A percentile compares a stretch with the other conserved stretches of the same genome.
Conservation (phyloP, 148 eudicot genomes). For the Chenopodium quinoa region DNA sequence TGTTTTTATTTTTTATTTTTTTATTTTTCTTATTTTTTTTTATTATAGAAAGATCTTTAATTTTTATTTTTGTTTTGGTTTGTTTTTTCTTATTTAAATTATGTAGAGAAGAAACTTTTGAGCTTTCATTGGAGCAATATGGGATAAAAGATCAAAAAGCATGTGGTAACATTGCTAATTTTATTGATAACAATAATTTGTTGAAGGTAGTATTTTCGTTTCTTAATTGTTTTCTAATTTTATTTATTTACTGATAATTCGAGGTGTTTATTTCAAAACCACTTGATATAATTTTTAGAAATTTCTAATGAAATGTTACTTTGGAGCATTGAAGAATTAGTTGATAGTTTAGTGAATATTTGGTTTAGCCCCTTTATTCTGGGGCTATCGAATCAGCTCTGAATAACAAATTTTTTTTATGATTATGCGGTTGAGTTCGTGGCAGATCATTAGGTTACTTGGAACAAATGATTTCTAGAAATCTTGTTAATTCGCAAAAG, state of each 20-base stretch:
- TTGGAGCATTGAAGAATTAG: not conserved
- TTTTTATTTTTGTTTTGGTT: not conserved
- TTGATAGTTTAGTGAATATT: not conserved
- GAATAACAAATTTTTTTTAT: not conserved
- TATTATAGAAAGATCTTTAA: too few species aligned
- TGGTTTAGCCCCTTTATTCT: not conserved
- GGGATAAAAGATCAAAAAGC: conserved; percentile 59
- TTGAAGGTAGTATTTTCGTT: conserved; percentile 24
- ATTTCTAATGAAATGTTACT: too few species aligned
- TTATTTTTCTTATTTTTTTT: not conserved
- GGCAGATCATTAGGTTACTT: not conserved
- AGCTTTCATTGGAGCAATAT: conserved; percentile 52
- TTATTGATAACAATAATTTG: conserved; percentile 39
- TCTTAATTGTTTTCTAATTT: not conserved
- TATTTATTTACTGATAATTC: not conserved
- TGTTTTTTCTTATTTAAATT: not conserved
- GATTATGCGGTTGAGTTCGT: not conserved
- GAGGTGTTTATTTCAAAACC: not conserved
- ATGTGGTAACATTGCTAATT: conserved; percentile 53
- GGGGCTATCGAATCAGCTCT: not conserved
- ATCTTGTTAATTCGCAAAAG: too few species aligned
- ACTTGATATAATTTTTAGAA: too few species aligned
- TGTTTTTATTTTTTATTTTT: not conserved
- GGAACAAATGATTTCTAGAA: not conserved
- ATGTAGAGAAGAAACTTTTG: conserved; percentile 52